Base-by-base conservation (phyloP, 1,284 basidiomycete species). In the Ceratobasidium sp. region DNA sequence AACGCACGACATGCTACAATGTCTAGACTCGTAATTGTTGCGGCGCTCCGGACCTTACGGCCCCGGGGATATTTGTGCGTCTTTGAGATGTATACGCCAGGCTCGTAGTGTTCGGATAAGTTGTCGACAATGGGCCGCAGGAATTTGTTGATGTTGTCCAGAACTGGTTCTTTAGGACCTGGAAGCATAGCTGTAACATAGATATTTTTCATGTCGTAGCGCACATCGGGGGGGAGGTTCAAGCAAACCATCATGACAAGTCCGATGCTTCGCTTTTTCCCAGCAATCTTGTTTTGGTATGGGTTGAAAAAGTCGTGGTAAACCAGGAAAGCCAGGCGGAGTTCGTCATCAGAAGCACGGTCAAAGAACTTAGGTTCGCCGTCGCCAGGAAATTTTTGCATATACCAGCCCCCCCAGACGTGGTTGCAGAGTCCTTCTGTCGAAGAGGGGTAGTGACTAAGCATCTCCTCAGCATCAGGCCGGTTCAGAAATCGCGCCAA, bases 301-400 rank as follows among this genome's bases (percentile, higher is more conserved):
- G 86, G 85, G 75, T 87, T 87, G 81, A 88, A 87, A 69, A 82
- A 85, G 71, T 88, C 84, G 3, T 86, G 65, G 46, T 79, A 82
- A 0, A 88, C 80, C 33, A 80, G 80, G 70, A 85, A 85, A 33
- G 79, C 38, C 69, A 84, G 76, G 59, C 82, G 77, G 64, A 73
- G 77, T 77, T 81, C 66, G 78, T 78, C 67, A 82, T 78, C 67
- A 82, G 57, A 55, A 16, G 79, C 74, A 57, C 55, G 67, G 57
- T 55, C 80, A 1, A 79, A 33, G 30, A 82, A 70, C 18, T 79
- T 81, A 35, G 74, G 77, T 41, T 74, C 48, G 1, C 81, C 83
- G 0, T 79, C 78, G 7, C 81, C 83, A 5, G 48, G 50, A 54
- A 85, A 84, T 0, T 82, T 65, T 2, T 77, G 79, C 0, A 85